Base-by-base conservation (phyloP, 148 eudicot species). In the Agrostemma githago region DNA sequence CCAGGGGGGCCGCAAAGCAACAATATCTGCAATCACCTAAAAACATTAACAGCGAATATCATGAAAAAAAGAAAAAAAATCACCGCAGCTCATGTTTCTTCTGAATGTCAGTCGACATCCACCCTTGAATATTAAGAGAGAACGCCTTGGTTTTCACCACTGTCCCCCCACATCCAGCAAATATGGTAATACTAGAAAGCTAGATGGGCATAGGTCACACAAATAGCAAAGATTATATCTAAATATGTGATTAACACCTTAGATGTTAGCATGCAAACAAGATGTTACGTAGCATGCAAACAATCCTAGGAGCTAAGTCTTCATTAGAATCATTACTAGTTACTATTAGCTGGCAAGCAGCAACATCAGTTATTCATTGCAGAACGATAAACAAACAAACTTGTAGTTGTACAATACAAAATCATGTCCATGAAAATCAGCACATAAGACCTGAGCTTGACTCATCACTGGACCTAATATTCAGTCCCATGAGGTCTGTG, bases 1-100 rank as follows among this genome's bases (percentile, higher is more conserved):
- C 99, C 99, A 46, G 99, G 99, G 62, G 99, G 87, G 4, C 99
- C 99, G 82, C 99, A 92, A 41, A 95, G 96, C 88, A 95, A 81
- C 79, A 95, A 90, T 83, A 95, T 80, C 99, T 95, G 91, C 82
- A 85, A 73, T 62, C 56, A 7, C 70, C 61, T 59, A 58, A 67
- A 72, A 51, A 57, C 26, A 66, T 64, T 43, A 43, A 20, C 16
- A 41, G 6, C 21, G 14, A 42, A 46, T 59, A 21, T 19, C 21
- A 15, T 54, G 15, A 17, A 66, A 43, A 66, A 62, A n/a, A 72
- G 42, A 59, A 72, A 11, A 42, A 59, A 72, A 11, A 42, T 54
- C 62, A 53, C 54, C 21, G 8, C 20, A 17, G 48, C 54, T 62
- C 41, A 62, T 21, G 57, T 68, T 57, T 46, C 57, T 15, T 60